phyloP scores from a whole-genome alignment of 306 rosid genomes.

The Cicer cuneatum region DNA sequence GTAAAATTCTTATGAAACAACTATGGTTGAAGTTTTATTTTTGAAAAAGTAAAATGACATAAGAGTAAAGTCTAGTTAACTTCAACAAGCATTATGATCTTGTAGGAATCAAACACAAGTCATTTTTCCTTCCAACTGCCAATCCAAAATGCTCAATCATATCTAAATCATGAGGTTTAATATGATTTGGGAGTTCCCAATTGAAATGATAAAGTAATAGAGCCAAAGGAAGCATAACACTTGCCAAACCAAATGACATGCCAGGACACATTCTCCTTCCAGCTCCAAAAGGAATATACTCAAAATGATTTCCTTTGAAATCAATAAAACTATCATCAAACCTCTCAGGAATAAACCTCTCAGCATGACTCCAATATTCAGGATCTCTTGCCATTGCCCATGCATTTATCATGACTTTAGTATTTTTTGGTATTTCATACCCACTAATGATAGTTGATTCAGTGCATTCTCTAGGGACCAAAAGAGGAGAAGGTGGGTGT shows the following conservation, averaged over 20 bases:
- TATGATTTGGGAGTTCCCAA: slow-evolving; percentile 7
- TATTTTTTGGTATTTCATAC: slow-evolving; percentile 37
- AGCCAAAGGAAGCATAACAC: background rate
- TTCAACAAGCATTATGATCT: background rate
- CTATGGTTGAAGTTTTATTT: background rate
- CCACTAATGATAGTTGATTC: slow-evolving; percentile 33
- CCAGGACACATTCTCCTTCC: slow-evolving; percentile 22
- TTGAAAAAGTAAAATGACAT: background rate
- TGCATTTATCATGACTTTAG: slow-evolving; percentile 50
- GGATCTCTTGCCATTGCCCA: slow-evolving; percentile 57
- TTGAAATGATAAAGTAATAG: background rate
- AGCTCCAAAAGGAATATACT: slow-evolving; percentile 24
- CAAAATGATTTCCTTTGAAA: slow-evolving; percentile 4
- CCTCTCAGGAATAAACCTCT: slow-evolving; percentile 1
- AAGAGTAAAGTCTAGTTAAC: background rate
- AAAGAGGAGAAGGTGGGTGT: slow-evolving; percentile 33
- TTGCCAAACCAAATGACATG: background rate
- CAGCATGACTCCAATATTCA: background rate
- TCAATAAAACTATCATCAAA: background rate
- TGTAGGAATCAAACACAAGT: background rate
- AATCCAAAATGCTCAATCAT: slow-evolving; percentile 4
- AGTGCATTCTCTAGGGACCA: slow-evolving; percentile 41
- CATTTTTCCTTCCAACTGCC: slow-evolving; percentile 1
- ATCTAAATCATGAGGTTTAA: slow-evolving; percentile 5
- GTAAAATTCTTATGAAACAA: too few relatives aligned